Evolutionary conservation across 805 yeast species (phyloP).

Genomic region (Kregervanrija fluxuum): DNA sequence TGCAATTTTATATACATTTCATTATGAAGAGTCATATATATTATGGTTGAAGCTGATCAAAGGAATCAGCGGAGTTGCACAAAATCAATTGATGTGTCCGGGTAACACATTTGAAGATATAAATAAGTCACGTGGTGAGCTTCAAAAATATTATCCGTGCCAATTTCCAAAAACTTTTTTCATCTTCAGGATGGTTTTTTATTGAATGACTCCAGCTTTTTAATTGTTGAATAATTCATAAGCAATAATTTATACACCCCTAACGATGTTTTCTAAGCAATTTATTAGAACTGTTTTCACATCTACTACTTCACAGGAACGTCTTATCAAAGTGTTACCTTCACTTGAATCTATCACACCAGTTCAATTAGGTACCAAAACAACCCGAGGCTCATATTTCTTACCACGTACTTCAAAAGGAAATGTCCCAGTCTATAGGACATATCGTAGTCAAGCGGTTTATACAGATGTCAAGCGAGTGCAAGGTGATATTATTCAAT

Average conservation of each 20-base stretch:
- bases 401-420: constrained; percentile 51
- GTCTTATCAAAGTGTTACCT: constrained; percentile 20
- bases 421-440: constrained; percentile 76
- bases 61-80: no score
- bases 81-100: no score
- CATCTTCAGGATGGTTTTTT: no score
- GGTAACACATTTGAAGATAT: no score
- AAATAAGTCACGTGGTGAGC: no score
- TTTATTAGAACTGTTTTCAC: background rate
- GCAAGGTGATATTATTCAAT: constrained; percentile 56
- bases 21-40: no score
- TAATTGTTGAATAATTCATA: background rate
- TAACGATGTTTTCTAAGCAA: no score
- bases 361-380: constrained; percentile 22
- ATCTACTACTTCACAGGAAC: constrained; percentile 5
- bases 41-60: no score
- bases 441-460: constrained; percentile 51
- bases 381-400: constrained; percentile 34
- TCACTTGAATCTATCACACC: constrained; percentile 16
- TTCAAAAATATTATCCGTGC: no score
- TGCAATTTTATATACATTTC: no score
- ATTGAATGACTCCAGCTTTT: background rate
- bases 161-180: no score
- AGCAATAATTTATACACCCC: no score
- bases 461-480: constrained; percentile 70